Base-by-base conservation (phyloP, 108 stramenopile species). In the Cyclotella kingstonii region DNA sequence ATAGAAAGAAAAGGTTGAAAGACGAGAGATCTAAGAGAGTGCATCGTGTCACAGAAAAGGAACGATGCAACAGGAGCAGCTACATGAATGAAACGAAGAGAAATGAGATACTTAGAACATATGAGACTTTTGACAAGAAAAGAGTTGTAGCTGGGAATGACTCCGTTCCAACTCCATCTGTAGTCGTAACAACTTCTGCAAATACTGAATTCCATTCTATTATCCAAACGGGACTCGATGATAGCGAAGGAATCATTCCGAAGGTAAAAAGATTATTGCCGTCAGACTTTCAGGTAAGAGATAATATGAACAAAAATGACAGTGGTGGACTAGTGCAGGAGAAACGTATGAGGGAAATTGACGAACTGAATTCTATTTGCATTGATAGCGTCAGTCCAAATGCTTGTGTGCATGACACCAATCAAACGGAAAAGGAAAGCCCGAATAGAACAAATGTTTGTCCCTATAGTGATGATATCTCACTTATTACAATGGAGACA, bases 401-500 rank as follows among this genome's bases (percentile, higher is more conserved):
- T n/a, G n/a, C n/a, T n/a, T n/a, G n/a, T n/a, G n/a, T n/a, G n/a
- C n/a, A n/a, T n/a, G n/a, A n/a, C n/a, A n/a, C n/a, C n/a, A n/a
- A n/a, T n/a, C n/a, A n/a, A n/a, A n/a, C n/a, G n/a, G n/a, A n/a
- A n/a, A n/a, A n/a, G n/a, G n/a, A n/a, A n/a, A n/a, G n/a, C n/a
- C n/a, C n/a, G n/a, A n/a, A n/a, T n/a, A n/a, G n/a, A n/a, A n/a
- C n/a, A n/a, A n/a, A n/a, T n/a, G n/a, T n/a, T n/a, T n/a, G n/a
- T n/a, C n/a, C n/a, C n/a, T 76, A 50, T 36, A 66, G 54, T 28
- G 75, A 76, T 53, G 75, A 55, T 17, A 67, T 76, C 12, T 76
- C 75, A 14, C 46, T 64, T 11, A 68, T 76, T 1, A 76, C 75
- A 2, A 76, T 76, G 75, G 75, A 76, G 33, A 76, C 75, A 28